A percentile compares a stretch with the other conserved stretches of the same genome.
phyloP scores from a whole-genome alignment of 169 alveolate genomes.

The Pseudocohnilembus persalinus region DNA sequence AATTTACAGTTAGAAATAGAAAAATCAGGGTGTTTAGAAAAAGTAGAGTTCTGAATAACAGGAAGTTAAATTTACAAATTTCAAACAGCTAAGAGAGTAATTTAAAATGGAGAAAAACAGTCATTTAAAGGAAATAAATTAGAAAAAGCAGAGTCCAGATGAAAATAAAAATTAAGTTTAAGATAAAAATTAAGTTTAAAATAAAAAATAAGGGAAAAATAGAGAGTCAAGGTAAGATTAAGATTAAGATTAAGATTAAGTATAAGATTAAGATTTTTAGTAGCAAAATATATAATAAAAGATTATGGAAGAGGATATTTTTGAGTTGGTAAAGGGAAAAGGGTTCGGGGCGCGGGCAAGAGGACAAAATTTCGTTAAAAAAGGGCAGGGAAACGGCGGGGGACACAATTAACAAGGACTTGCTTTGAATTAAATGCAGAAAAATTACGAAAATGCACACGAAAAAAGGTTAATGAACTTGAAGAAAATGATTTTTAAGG shows the following conservation, averaged over 20 bases:
- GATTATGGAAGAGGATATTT: neutral
- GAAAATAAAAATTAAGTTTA: no score
- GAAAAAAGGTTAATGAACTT: neutral
- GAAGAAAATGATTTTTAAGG: neutral
- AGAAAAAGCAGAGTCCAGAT: no score
- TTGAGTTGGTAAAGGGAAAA: neutral
- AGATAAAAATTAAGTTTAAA: no score
- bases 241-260: no score
- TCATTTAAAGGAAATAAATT: no score
- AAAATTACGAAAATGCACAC: neutral
- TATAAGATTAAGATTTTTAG: neutral
- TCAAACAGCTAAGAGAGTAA: neutral
- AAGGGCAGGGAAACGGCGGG: neutral
- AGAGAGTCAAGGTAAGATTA: neutral
- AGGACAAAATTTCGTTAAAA: neutral
- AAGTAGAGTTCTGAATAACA: no score
- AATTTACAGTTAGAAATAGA: no score
- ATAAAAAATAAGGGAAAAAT: no score
- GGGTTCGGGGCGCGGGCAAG: neutral
- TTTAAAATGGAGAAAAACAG: neutral
- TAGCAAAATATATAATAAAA: neutral
- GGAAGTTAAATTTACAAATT: no score
- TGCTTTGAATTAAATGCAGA: neutral
- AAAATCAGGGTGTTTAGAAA: no score
- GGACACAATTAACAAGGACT: neutral